Conservation (phyloP, 805 yeast species). For the Metschnikowia arizonensis region DNA sequence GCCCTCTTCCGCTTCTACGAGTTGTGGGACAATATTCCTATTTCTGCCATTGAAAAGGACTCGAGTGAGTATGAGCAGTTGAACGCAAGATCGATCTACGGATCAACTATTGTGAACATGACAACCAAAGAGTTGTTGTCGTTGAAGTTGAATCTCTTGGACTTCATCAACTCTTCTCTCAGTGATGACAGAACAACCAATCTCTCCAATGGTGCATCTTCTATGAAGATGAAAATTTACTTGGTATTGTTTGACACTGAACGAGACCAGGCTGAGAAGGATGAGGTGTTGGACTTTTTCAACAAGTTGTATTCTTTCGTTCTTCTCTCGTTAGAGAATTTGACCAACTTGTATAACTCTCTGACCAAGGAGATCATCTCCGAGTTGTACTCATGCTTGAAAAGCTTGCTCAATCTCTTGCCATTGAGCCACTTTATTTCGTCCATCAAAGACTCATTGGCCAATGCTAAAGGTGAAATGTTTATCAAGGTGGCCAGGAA, state of each 20-base stretch:
- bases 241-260: slow-evolving; percentile 44
- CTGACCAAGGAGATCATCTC: slow-evolving; percentile 27
- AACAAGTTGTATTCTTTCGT: slow-evolving; percentile 33
- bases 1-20: slow-evolving; percentile 50
- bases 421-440: slow-evolving; percentile 72
- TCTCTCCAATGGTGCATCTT: slow-evolving; percentile 19
- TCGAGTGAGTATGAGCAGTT: slow-evolving; percentile 36
- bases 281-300: slow-evolving; percentile 30
- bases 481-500: slow-evolving; percentile 56
- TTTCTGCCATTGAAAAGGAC: slow-evolving; percentile 36
- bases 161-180: slow-evolving; percentile 52
- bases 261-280: slow-evolving; percentile 27
- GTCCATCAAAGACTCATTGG: slow-evolving; percentile 47
- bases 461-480: slow-evolving; percentile 30
- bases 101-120: slow-evolving; percentile 53
- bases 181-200: slow-evolving; percentile 25
- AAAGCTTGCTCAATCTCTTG: slow-evolving; percentile 60
- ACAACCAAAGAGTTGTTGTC: slow-evolving; percentile 44
- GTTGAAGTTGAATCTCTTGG: slow-evolving; percentile 50
- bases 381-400: slow-evolving; percentile 53
- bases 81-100: slow-evolving; percentile 56
- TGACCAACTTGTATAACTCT: slow-evolving; percentile 16
- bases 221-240: slow-evolving; percentile 50
- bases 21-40: slow-evolving; percentile 50
- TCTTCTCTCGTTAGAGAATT: slow-evolving; percentile 36